Base-by-base conservation (phyloP, 805 yeast species). In the Saturnispora galanensis region DNA sequence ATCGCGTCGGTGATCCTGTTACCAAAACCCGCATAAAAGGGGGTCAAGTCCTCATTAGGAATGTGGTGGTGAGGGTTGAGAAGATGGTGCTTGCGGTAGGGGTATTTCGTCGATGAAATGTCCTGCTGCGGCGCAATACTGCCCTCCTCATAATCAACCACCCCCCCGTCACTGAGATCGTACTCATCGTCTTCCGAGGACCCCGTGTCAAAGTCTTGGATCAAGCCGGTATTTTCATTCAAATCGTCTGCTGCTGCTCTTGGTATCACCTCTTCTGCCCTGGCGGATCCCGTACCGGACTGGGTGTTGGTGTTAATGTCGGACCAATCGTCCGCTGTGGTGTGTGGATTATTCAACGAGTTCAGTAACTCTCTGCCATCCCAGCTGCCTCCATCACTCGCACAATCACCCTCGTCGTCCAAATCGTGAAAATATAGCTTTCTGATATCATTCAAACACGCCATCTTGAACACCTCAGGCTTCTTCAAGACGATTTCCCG, bases 401-500 rank as follows among this genome's bases (percentile, higher is more conserved):
- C 18, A 4, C 28, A 26, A 15, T 35, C 26, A 12, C 31, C 18
- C n/a, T 38, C 49, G 31, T 42, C 38, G n/a, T 37, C 47, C 33
- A 39, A 34, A 10, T 38, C 43, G 5, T 54, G 45, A 39, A 45
- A 51, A 62, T 84, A 90, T 16, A 93, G 67, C 38, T 80, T 74
- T 56, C 79, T 77, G 48, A 93, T 80, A 65, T 93, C 98, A 44
- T 81, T 79, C 49, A 93, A 68, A 63, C 97, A 90, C 1, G 98
- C 95, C 89, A 93, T 93, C 57, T 93, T 93, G 70, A 93, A 93
- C n/a, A 93, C 93, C 63, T 93, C 97, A 0, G 98, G 98, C 58
- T 90, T 90, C 52, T 89, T 86, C 57, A 90, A 66, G 38, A 93
- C 90, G 26, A 93, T 94, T 59, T 93, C 98, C 50, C 98, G 73